Evolutionary conservation across 345 rosid genomes (phyloP), one percentile per base, ranked within the genome.

Genomic region (Erodium maritimum): DNA sequence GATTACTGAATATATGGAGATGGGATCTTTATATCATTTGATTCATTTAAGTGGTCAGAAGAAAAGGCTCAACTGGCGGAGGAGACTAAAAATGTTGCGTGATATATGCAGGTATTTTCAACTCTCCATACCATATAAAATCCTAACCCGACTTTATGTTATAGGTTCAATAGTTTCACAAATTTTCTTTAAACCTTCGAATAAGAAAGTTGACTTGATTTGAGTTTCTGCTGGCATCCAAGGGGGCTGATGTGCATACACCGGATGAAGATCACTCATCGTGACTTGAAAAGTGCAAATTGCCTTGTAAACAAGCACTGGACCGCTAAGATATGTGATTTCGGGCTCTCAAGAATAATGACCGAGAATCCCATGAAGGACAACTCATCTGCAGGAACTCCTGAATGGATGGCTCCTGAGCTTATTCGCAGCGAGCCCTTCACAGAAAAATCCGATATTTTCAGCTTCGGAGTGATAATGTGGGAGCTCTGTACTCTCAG

Each of bases 321-420:
- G 79, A 76, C 88, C 23, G 96, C 85, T n/a, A 94, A 94, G 82
- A 79, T 94, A 45, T 94, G 97, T 63, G 99, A 94, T 79, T 94
- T 94, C 68, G 99, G 99, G 65, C 90, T 94, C 11, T 90, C 99
- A 13, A 90, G 95, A 69, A 81, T 84, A 61, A 82, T 87, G 91
- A 78, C 78, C 11, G 82, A 82, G 19, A 61, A 65, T 14, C 77
- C 88, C 60, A 82, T 94, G 75, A 81, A 79, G 71, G 95, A 85
- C 69, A 67, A 86, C 21, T 80, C 95, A 34, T 90, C 90, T 54
- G 97, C 97, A 21, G 99, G 99, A 75, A 90, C 99, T 22, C 99
- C 96, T 13, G 97, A 90, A 73, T 94, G 99, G 99, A 94, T 94
- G 99, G 97, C 96, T 62, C 99, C 99, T 21, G 97, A 94, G 59